Conservation (phyloP, 495 filamentous ascomycete genomes). For the Barbatosphaeria neglecta region DNA sequence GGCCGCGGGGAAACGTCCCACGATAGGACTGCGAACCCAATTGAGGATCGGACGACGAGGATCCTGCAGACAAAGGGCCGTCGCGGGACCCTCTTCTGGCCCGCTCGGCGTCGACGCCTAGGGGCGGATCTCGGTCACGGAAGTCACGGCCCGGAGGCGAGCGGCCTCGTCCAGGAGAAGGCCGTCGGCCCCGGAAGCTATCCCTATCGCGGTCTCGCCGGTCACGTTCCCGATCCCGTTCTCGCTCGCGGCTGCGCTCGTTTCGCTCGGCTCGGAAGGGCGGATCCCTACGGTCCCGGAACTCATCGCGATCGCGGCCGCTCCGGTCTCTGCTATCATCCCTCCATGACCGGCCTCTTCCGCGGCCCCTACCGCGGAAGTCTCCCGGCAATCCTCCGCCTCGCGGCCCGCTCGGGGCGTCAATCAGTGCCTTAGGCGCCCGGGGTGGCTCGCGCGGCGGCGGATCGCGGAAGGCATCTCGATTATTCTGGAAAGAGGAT, state of each 20-base stretch:
- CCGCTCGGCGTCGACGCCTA: constrained; percentile 37
- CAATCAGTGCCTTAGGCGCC: constrained; percentile 58
- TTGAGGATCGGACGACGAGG: constrained; percentile 54
- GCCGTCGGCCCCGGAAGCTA: constrained; percentile 27
- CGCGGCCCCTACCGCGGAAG: constrained; percentile 29
- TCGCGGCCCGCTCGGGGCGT: constrained; percentile 48
- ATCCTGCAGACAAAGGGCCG: constrained; percentile 54
- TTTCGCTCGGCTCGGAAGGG: constrained; percentile 39
- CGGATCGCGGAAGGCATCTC: constrained; percentile 36
- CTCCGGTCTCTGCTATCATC: constrained; percentile 55
- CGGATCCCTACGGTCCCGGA: constrained; percentile 34
- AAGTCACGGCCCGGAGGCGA: constrained; percentile 32
- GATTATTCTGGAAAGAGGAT: constrained; percentile 32
- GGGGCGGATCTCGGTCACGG: constrained; percentile 29
- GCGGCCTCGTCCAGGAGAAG: constrained; percentile 27
- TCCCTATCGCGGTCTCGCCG: constrained; percentile 30
- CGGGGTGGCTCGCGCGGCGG: constrained; percentile 45
- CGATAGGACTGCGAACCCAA: constrained; percentile 37
- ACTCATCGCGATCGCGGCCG: constrained; percentile 48
- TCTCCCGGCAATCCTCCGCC: constrained; percentile 37
- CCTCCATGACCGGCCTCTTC: constrained; percentile 28
- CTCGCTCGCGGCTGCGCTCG: constrained; percentile 36
- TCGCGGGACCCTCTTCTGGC: constrained; percentile 42
- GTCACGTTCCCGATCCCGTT: constrained; percentile 19
- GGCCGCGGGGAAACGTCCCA: constrained; percentile 37